These are phyloP conservation scores for Fusarium miscanthi DNA, from an alignment of 2,329 filamentous ascomycete genomes.

Conservation along the genomic window DNA sequence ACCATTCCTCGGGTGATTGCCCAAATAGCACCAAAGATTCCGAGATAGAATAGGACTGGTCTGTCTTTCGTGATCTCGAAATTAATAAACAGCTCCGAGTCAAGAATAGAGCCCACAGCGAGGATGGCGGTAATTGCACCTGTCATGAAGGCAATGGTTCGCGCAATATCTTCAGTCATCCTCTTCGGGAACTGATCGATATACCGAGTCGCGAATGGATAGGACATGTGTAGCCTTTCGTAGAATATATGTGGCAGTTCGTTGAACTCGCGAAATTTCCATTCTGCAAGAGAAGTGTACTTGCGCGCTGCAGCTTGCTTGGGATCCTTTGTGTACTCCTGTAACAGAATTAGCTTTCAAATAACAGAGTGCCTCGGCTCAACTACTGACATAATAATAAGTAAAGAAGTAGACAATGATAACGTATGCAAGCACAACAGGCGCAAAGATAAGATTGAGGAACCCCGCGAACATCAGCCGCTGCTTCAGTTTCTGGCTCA, in stretches of 20 bases:
- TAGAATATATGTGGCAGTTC: conserved; percentile 93
- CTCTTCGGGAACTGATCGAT: conserved; percentile 97
- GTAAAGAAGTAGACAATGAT: conserved; percentile 92
- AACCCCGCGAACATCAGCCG: conserved; percentile 86
- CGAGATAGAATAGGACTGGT: conserved; percentile 91
- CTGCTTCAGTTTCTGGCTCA: conserved; percentile 81
- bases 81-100: conserved; percentile 88
- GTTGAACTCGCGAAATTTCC: conserved; percentile 99
- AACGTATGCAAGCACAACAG: conserved; percentile 87
- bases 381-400: conserved; percentile 81
- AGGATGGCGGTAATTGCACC: conserved; percentile 89
- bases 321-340: conserved; percentile 96
- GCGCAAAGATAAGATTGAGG: conserved; percentile 87
- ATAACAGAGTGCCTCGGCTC: too few relatives aligned
- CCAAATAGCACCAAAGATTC: conserved; percentile 84
- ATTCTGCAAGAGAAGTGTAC: conserved; percentile 93
- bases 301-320: conserved; percentile 83
- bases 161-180: conserved; percentile 86
- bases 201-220: conserved; percentile 91
- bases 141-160: conserved; percentile 87
- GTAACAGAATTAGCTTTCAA: conserved; percentile 8
- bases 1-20: conserved; percentile 84
- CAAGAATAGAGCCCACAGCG: conserved; percentile 83
- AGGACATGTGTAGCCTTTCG: conserved; percentile 91
- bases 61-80: conserved; percentile 92